Base-by-base conservation (phyloP, 2,329 filamentous ascomycete species). In the Beauveria asiatica region DNA sequence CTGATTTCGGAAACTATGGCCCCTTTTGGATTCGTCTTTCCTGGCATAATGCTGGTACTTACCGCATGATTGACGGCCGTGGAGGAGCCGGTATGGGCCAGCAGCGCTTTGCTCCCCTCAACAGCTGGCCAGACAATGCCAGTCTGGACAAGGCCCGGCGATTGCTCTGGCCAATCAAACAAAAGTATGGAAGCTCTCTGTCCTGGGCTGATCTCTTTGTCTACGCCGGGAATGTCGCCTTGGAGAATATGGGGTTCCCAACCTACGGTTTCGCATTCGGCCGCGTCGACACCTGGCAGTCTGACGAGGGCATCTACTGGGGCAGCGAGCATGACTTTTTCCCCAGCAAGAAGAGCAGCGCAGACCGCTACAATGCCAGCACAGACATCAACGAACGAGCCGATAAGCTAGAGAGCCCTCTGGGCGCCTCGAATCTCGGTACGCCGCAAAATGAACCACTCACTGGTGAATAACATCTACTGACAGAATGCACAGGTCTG, bases 141-240 rank as follows among this genome's bases (percentile, higher is more conserved):
- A 86, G 79, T 67, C 81, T 92, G 54, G 88, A 92, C 81, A 92
- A 92, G 82, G 88, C 88, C 33, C 88, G 88, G 58, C 87, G 88
- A 63, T 82, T 92, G 59, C 77, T 92, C 44, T 90, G 87, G 86
- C 88, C 88, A 59, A 85, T 92, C 76, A 92, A 92, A 82, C 87
- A 90, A 67, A 92, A 92, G 80, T 92, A 92, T 66, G 88, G 88
- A 71, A 85, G 83, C 79, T 89, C 88, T 78, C 87, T 92, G 73
- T 92, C 88, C 0, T 92, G 88, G 88, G 85, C 88, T 19, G 88
- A 92, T 70, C 75, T 92, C 61, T 72, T 87, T 56, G 79, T 90
- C 59, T 80, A 91, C 60, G 83, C 86, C 30, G 88, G 88, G 65
- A 91, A 91, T 70, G 87, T 91, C n/a, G 87, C 88, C 53, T 80